phyloP scores from a whole-genome alignment of 2,329 filamentous ascomycete species.

The Botrytis cinerea region DNA sequence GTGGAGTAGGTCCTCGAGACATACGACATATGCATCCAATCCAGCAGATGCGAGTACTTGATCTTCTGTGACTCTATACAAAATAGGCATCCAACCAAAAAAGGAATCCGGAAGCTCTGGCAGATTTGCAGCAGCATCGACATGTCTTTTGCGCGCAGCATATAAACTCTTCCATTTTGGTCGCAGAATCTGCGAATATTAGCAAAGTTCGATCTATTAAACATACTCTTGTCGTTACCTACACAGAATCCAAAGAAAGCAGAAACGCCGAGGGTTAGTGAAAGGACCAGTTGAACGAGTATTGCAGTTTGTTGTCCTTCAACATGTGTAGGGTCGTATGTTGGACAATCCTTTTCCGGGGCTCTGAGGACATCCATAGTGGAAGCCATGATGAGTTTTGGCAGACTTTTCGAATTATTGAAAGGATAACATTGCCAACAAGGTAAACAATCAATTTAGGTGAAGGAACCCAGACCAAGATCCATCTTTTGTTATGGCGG shows the following conservation, averaged over 20 bases:
- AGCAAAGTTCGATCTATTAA: slow-evolving; percentile 32
- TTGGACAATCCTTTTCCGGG: slow-evolving; percentile 32
- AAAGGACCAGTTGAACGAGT: slow-evolving; percentile 69
- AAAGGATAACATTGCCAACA: slow-evolving; percentile 14
- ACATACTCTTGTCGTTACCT: slow-evolving; percentile 40
- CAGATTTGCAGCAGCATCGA: slow-evolving; percentile 58
- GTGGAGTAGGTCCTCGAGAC: slow-evolving; percentile 33
- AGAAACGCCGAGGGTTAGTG: slow-evolving; percentile 65
- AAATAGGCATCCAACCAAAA: slow-evolving; percentile 88
- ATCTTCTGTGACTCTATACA: slow-evolving; percentile 84
- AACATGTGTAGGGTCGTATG: slow-evolving; percentile 37
- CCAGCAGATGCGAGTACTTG: slow-evolving; percentile 88
- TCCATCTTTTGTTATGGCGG: slow-evolving; percentile 4
- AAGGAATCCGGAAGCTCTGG: slow-evolving; percentile 81
- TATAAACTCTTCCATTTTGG: slow-evolving; percentile 92
- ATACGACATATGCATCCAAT: slow-evolving; percentile 87
- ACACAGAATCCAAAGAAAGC: slow-evolving; percentile 79
- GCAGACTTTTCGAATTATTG: background rate
- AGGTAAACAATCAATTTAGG: background rate
- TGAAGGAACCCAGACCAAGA: background rate
- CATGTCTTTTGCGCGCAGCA: slow-evolving; percentile 79
- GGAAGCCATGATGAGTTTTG: slow-evolving; percentile 19
- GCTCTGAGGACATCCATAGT: slow-evolving; percentile 27
- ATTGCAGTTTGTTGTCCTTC: slow-evolving; percentile 35
- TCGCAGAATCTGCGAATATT: slow-evolving; percentile 67